phyloP scores from a whole-genome alignment of 768 basidiomycete genomes.

The Suillus luteus region DNA sequence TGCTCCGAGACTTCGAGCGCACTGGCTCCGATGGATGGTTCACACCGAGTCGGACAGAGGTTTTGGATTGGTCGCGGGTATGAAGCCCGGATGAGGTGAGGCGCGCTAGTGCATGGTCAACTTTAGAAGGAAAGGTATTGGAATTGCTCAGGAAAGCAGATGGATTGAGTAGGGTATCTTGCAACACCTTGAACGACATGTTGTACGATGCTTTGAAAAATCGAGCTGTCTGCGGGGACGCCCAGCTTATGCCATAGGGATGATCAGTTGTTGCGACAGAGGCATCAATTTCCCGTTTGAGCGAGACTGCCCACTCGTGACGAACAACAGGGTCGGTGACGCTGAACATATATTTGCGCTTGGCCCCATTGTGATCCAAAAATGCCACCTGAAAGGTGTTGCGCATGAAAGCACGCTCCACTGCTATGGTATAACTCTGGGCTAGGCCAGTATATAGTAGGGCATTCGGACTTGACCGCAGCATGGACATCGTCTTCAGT shows the following conservation, averaged over 20 bases:
- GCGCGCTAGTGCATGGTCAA: conserved; percentile 39
- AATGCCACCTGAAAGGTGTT: conserved; percentile 96
- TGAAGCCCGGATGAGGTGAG: conserved; percentile 19
- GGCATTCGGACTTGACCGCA: conserved; percentile 82
- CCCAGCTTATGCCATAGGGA: conserved; percentile 35
- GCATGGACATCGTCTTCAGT: conserved; percentile 78
- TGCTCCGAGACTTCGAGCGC: conserved; percentile 72
- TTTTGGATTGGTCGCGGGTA: conserved; percentile 14
- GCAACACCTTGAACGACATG: conserved; percentile 81
- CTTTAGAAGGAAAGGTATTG: conserved; percentile 28
- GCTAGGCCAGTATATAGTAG: conserved; percentile 81
- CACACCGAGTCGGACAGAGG: background rate
- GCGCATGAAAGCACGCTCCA: conserved; percentile 94
- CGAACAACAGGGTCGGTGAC: conserved; percentile 78
- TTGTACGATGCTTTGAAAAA: conserved; percentile 69
- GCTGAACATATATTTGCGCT: conserved; percentile 94
- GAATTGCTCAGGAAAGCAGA: conserved; percentile 22
- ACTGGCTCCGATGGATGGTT: conserved; percentile 42
- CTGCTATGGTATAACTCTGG: conserved; percentile 70
- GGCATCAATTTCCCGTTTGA: conserved; percentile 68
- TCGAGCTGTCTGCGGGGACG: conserved; percentile 40
- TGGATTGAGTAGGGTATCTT: conserved; percentile 73
- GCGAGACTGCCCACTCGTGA: conserved; percentile 69
- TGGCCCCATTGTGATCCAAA: conserved; percentile 59
- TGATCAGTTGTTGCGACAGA: conserved; percentile 31